Percentiles rank a stretch among this genome's conserved stretches.
These are phyloP conservation scores for Rubus idaeus DNA, from an alignment of 306 rosid species.

Conservation along the genomic window DNA sequence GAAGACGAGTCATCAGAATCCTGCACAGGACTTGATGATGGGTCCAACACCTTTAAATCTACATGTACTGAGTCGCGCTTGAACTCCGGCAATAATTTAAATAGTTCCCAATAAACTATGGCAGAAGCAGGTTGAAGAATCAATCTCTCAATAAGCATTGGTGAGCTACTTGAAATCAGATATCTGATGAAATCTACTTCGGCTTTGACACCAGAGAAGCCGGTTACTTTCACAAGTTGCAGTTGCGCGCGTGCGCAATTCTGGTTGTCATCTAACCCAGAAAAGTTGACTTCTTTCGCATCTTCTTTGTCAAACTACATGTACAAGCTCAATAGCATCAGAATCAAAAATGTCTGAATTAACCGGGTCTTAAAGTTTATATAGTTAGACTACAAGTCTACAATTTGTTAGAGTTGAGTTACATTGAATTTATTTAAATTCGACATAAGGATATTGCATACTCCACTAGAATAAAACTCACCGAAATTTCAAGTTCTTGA, in stretches of 20 bases:
- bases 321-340: neutral
- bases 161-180: constrained; percentile 38
- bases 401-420: neutral
- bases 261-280: constrained; percentile 30
- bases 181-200: constrained; percentile 52
- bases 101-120: constrained; percentile 26
- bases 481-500: constrained; percentile 30
- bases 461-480: constrained; percentile 27
- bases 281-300: neutral
- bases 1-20: neutral
- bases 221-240: constrained; percentile 43
- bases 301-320: constrained; percentile 33
- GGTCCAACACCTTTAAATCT: constrained; percentile 41
- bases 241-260: constrained; percentile 30
- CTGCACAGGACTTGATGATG: constrained; percentile 8
- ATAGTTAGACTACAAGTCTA: neutral
- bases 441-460: neutral
- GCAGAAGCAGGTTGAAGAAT: constrained; percentile 35
- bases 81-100: constrained; percentile 41
- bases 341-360: neutral
- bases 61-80: constrained; percentile 48
- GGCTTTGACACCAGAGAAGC: constrained; percentile 37
- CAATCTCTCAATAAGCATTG: constrained; percentile 45
- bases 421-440: too few species aligned
- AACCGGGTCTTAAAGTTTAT: neutral